These are phyloP conservation scores for Aspergillus pseudoviridinutans DNA, from an alignment of 2,329 filamentous ascomycete species.

Conservation along the genomic window DNA sequence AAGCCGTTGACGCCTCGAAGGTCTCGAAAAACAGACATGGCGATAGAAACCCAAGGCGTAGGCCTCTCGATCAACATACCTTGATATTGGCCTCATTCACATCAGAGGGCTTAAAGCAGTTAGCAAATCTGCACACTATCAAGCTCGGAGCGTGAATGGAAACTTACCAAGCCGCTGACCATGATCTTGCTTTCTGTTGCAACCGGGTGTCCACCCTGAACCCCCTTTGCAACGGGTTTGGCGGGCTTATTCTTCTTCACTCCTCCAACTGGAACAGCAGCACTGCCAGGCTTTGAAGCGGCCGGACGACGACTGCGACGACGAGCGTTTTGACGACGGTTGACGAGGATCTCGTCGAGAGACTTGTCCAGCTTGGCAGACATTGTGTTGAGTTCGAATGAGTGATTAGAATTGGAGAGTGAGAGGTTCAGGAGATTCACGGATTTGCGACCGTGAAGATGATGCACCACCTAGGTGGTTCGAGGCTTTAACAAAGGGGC, in stretches of 20 bases:
- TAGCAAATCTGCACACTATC: conserved; percentile 33
- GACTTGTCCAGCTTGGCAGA: conserved; percentile 94
- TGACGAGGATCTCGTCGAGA: conserved; percentile 94
- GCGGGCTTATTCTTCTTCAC: conserved; percentile 68
- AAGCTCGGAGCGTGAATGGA: conserved; percentile 32
- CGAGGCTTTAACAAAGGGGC: conserved; percentile 1
- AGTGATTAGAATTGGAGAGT: not conserved
- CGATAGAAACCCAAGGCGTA: conserved; percentile 68
- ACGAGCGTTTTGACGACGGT: conserved; percentile 56
- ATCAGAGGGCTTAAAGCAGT: conserved; percentile 71
- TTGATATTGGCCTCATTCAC: conserved; percentile 97
- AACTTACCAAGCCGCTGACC: conserved; percentile 93
- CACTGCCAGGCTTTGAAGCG: conserved; percentile 35
- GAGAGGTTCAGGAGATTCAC: conserved; percentile 7
- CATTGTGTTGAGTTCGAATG: conserved; percentile 53
- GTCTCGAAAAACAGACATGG: conserved; percentile 49
- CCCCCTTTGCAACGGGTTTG: conserved; percentile 46
- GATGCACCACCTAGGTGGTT: conserved; percentile 7
- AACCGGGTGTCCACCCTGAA: conserved; percentile 61
- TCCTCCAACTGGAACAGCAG: conserved; percentile 74
- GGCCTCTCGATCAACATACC: conserved; percentile 97
- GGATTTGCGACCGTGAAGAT: conserved; percentile 8
- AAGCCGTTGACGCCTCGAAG: conserved; percentile 36
- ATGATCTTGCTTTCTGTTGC: conserved; percentile 89
- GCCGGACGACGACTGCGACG: conserved; percentile 44